A percentile compares a stretch with the other conserved stretches of the same genome.
These are phyloP conservation scores for Boletus vermiculosoides DNA, from an alignment of 768 basidiomycete genomes.

Conservation along the genomic window DNA sequence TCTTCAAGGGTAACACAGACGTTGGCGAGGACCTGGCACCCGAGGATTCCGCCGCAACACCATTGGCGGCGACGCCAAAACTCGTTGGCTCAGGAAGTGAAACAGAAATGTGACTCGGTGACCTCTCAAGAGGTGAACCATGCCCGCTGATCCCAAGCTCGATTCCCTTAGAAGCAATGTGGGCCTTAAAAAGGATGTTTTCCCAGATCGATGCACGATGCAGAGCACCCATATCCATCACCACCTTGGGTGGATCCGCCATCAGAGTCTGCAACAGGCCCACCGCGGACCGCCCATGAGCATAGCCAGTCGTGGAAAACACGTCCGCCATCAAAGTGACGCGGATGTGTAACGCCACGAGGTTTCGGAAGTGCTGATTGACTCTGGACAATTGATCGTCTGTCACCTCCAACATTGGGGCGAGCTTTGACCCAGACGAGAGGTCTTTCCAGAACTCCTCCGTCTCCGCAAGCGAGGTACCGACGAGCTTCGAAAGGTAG, in stretches of 20 bases:
- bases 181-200: slow-evolving; percentile 72
- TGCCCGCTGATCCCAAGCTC: slow-evolving; percentile 43
- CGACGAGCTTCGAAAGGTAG: slow-evolving; percentile 68
- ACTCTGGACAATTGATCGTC: slow-evolving; percentile 48
- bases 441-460: slow-evolving; percentile 65
- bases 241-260: slow-evolving; percentile 57
- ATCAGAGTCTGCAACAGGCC: slow-evolving; percentile 74
- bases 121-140: slow-evolving; percentile 48
- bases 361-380: slow-evolving; percentile 65
- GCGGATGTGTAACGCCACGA: slow-evolving; percentile 75
- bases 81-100: slow-evolving; percentile 41
- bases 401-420: slow-evolving; percentile 56
- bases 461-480: slow-evolving; percentile 66
- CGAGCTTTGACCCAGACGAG: slow-evolving; percentile 56
- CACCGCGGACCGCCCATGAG: slow-evolving; percentile 75
- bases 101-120: slow-evolving; percentile 43
- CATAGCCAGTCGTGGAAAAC: slow-evolving; percentile 78
- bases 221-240: slow-evolving; percentile 72
- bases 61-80: slow-evolving; percentile 33
- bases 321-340: slow-evolving; percentile 84
- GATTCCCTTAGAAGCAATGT: slow-evolving; percentile 53
- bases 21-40: slow-evolving; percentile 20
- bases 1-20: slow-evolving; percentile 34
- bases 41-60: slow-evolving; percentile 25
- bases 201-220: slow-evolving; percentile 87